Percentiles rank a stretch among this genome's conserved stretches.
Conservation (phyloP, 2,329 filamentous ascomycete genomes). For the Diatrype stigma region DNA sequence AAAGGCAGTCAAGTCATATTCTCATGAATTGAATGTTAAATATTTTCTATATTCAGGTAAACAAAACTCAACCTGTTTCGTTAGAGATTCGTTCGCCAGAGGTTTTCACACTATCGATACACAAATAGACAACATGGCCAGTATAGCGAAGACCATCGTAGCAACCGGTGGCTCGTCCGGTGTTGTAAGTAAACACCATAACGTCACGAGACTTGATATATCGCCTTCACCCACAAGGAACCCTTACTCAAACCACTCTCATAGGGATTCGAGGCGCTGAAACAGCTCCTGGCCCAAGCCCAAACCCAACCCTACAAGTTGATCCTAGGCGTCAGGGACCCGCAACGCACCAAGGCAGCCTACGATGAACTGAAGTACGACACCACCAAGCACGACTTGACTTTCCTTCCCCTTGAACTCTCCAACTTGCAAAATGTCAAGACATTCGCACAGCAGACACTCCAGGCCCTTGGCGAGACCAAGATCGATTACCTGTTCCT, state of each 20-base stretch:
- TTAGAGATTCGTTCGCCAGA: too few species aligned
- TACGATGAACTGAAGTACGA: conserved; percentile 40
- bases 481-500: conserved; percentile 46
- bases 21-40: too few species aligned
- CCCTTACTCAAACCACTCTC: neutral
- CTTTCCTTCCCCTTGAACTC: conserved; percentile 46
- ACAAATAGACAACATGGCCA: conserved; percentile 27
- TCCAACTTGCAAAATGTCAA: conserved; percentile 40
- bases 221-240: neutral
- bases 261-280: conserved; percentile 50
- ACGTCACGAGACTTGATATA: neutral
- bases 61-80: too few species aligned
- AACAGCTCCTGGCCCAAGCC: conserved; percentile 42
- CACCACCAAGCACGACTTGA: conserved; percentile 33
- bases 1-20: too few species aligned
- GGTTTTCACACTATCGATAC: too few species aligned
- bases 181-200: conserved; percentile 31
- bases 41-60: too few species aligned
- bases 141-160: conserved; percentile 43
- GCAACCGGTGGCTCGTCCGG: conserved; percentile 48
- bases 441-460: conserved; percentile 40
- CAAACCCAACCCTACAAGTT: conserved; percentile 42
- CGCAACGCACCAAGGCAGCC: conserved; percentile 34
- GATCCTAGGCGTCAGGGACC: conserved; percentile 47
- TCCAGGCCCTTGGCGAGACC: conserved; percentile 35